Conservation (phyloP, 805 yeast genomes). For the Candida nonsorbophila region DNA sequence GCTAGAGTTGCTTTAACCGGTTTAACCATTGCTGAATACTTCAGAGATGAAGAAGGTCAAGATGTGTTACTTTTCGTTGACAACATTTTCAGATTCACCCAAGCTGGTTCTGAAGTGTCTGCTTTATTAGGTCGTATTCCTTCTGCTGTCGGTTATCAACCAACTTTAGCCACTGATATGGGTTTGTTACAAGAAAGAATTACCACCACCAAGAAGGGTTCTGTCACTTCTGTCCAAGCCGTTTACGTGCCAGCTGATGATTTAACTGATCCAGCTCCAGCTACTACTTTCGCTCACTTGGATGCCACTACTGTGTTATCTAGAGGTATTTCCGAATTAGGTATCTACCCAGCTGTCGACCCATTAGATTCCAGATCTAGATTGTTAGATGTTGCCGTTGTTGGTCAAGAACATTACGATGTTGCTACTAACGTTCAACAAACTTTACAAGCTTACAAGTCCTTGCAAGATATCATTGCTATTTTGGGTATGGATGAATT, state of each 20-base stretch:
- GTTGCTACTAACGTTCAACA: constrained; percentile 94
- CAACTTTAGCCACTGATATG: constrained; percentile 99
- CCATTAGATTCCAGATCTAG: constrained; percentile 99
- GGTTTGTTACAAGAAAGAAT: constrained; percentile 99
- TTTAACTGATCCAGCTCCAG: constrained; percentile 99
- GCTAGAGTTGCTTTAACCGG: constrained; percentile 99
- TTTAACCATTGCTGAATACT: constrained; percentile 99
- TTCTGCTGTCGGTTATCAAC: constrained; percentile 99
- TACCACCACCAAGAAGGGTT: constrained; percentile 99
- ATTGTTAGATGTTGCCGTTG: constrained; percentile 94
- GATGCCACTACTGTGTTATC: constrained; percentile 99
- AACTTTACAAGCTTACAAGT: constrained; percentile 99
- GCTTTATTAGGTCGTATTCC: constrained; percentile 99
- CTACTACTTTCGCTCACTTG: constrained; percentile 99
- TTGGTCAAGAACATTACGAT: constrained; percentile 98
- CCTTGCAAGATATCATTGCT: constrained; percentile 99
- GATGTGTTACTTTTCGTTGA: constrained; percentile 99
- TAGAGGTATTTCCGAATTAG: constrained; percentile 98
- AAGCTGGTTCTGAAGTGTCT: constrained; percentile 99
- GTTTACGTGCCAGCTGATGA: constrained; percentile 99
- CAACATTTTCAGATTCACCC: constrained; percentile 99
- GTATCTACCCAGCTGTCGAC: constrained; percentile 99
- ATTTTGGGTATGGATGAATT: constrained; percentile 99
- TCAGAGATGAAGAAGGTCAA: constrained; percentile 99
- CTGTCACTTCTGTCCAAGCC: constrained; percentile 99